phyloP scores from a whole-genome alignment of 148 eudicot species.

The Rhododendron simsii region DNA sequence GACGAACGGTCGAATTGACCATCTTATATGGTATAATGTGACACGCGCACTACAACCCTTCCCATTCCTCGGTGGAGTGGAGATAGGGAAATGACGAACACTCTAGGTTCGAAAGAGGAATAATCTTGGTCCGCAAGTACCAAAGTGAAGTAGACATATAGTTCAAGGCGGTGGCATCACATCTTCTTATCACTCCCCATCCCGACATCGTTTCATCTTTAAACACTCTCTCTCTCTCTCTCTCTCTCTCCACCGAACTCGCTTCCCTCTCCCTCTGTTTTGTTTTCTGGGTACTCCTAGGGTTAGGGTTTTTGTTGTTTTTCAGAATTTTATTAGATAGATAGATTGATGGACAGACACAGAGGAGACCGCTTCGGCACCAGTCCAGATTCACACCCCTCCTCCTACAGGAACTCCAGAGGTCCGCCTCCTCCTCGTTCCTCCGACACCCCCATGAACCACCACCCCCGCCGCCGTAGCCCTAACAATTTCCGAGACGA shows the following conservation, averaged over 20 bases:
- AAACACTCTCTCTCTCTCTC: background rate
- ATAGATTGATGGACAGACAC: constrained; percentile 28
- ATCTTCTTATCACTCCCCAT: background rate
- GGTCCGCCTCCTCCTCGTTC: constrained; percentile 37
- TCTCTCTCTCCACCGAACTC: background rate
- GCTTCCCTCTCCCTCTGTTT: background rate
- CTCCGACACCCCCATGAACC: constrained; percentile 33
- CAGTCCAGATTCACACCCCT: constrained; percentile 26
- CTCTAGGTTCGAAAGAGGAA: background rate
- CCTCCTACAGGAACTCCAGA: constrained; percentile 18
- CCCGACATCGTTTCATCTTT: background rate
- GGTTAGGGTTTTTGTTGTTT: constrained; percentile 16
- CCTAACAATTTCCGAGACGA: constrained; percentile 30
- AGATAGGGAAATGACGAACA: too few relatives aligned
- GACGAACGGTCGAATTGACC: too few relatives aligned
- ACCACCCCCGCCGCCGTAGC: constrained; percentile 23
- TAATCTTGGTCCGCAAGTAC: background rate
- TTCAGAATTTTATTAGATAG: background rate
- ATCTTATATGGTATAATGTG: accelerated
- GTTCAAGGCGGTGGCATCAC: background rate
- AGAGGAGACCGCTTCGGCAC: constrained; percentile 30
- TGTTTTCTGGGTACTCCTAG: background rate
- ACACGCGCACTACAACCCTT: too few relatives aligned
- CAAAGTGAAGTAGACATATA: background rate
- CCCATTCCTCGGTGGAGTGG: too few relatives aligned